Percentiles rank a stretch among this genome's conserved stretches.
phyloP scores from a whole-genome alignment of 192 early-diverging fungal genomes.

The Phlyctochytrium bullatum region DNA sequence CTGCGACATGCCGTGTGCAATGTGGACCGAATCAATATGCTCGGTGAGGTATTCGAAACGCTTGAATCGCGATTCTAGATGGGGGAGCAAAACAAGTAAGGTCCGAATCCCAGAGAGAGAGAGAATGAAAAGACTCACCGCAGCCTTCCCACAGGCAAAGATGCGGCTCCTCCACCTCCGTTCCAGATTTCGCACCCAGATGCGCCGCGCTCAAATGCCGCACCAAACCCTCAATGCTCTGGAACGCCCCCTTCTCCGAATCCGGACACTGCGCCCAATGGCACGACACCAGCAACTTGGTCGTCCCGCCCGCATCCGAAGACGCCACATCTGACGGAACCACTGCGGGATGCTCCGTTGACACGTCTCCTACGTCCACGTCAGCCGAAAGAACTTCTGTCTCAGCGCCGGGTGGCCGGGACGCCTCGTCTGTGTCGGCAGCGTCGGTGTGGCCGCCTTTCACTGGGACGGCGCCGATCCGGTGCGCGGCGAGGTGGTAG shows the following conservation, averaged over 20 bases:
- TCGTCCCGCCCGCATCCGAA: background rate
- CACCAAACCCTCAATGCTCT: conserved; percentile 34
- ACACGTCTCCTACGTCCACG: no score
- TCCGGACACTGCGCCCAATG: conserved; percentile 12
- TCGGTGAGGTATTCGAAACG: conserved; percentile 63
- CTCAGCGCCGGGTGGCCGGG: no score
- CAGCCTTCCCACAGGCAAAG: conserved; percentile 74
- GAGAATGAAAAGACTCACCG: conserved; percentile 16
- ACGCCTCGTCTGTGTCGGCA: no score
- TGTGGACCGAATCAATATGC: conserved; percentile 63
- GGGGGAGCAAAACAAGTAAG: background rate
- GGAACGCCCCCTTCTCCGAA: background rate
- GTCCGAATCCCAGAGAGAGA: background rate
- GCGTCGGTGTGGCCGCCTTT: no score
- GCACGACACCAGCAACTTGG: background rate
- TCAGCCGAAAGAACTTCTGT: no score
- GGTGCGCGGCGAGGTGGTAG: conserved; percentile 38
- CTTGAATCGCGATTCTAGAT: conserved; percentile 35
- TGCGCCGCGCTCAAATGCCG: conserved; percentile 38
- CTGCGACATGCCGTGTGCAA: conserved; percentile 50
- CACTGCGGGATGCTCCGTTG: no score
- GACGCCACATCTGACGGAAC: background rate
- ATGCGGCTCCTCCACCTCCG: conserved; percentile 38
- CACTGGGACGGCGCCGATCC: no score
- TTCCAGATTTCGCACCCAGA: conserved; percentile 11